Evolutionary conservation across 345 rosid species (phyloP).

Genomic region (Acer campestre): DNA sequence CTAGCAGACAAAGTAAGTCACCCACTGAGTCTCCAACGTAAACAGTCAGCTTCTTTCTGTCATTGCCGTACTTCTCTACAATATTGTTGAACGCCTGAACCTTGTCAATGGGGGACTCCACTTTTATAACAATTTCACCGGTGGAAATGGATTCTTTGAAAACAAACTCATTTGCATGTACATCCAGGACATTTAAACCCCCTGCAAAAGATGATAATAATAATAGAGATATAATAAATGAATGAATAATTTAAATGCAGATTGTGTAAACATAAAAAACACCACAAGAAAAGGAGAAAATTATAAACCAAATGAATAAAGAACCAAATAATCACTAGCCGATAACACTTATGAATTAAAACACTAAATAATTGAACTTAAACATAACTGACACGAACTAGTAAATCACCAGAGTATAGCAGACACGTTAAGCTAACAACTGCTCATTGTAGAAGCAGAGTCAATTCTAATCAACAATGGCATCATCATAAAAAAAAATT

Average conservation of each 20-base stretch:
- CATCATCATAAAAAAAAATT: not conserved
- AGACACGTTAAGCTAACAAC: not conserved
- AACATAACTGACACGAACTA: not conserved
- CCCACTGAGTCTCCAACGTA: constrained; percentile 92
- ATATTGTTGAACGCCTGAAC: constrained; percentile 58
- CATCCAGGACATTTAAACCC: constrained; percentile 53
- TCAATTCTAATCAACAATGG: not conserved
- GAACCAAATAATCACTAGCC: not conserved
- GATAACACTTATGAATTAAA: not conserved
- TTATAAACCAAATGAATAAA: not conserved
- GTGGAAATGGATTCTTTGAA: constrained; percentile 71
- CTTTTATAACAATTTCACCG: constrained; percentile 65
- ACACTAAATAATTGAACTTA: not conserved
- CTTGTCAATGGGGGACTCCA: constrained; percentile 84
- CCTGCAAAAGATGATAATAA: constrained; percentile 39
- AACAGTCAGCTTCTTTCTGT: constrained; percentile 55
- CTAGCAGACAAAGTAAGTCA: constrained; percentile 88
- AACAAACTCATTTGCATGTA: constrained; percentile 82
- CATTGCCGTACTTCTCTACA: constrained; percentile 33
- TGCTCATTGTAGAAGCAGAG: not conserved
- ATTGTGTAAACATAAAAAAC: not conserved
- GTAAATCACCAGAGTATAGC: not conserved
- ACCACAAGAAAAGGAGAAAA: not conserved
- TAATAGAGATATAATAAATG: not conserved
- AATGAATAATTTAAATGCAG: not conserved